Evolutionary conservation across 2,329 filamentous ascomycete genomes (phyloP).

Genomic region (Arthrobotrys sphaeroides): DNA sequence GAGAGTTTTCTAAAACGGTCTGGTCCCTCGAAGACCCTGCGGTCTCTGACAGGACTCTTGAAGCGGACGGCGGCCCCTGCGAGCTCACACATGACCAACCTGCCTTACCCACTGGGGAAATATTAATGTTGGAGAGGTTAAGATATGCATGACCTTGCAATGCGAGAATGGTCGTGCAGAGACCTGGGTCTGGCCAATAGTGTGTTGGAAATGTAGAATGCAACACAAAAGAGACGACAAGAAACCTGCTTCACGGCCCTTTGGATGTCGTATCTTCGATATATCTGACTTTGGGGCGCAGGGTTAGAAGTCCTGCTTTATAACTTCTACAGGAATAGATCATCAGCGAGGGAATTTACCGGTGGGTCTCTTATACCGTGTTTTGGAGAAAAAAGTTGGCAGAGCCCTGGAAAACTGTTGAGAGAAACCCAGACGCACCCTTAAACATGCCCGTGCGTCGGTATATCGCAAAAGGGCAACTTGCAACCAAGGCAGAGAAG

Average conservation of each 20-base stretch:
- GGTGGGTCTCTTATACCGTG: background rate
- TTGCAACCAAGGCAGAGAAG: background rate
- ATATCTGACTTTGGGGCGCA: slow-evolving; percentile 16
- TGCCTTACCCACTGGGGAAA: slow-evolving; percentile 10
- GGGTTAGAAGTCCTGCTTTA: slow-evolving; percentile 2
- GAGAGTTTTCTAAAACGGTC: slow-evolving; percentile 8
- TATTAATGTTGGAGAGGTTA: background rate
- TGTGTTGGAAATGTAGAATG: slow-evolving; percentile 54
- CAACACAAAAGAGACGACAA: slow-evolving; percentile 46
- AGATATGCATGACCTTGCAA: slow-evolving; percentile 1
- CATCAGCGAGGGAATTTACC: slow-evolving; percentile 1
- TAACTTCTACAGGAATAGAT: slow-evolving; percentile 21
- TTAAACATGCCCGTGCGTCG: background rate
- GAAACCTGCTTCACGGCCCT: slow-evolving; percentile 6
- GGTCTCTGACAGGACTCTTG: slow-evolving; percentile 6
- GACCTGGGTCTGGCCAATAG: slow-evolving; percentile 19
- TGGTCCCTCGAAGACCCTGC: slow-evolving; percentile 29
- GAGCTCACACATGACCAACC: slow-evolving; percentile 23
- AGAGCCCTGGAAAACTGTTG: slow-evolving; percentile 17
- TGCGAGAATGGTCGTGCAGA: slow-evolving; percentile 12
- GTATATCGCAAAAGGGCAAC: background rate
- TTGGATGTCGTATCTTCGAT: background rate
- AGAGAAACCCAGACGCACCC: background rate
- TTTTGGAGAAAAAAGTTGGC: background rate
- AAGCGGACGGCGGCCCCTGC: background rate